Conservation (phyloP, 2,329 filamentous ascomycete genomes). For the Colletotrichum orbiculare region DNA sequence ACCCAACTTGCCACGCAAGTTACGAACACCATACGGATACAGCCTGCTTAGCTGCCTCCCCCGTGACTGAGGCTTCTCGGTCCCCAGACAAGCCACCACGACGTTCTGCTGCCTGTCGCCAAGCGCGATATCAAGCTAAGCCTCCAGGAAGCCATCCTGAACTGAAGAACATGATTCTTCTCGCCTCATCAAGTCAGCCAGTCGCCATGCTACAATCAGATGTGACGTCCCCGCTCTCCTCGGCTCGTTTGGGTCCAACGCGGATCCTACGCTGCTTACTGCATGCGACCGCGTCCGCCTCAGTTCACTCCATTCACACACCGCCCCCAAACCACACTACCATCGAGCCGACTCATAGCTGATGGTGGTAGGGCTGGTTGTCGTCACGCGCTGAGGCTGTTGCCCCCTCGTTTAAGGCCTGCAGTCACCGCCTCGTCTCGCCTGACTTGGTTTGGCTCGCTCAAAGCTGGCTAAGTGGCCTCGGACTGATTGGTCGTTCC, state of each 20-base stretch:
- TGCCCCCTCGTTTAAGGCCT: neutral
- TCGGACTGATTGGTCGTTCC: slow-evolving; percentile 1
- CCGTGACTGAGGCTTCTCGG: too few relatives aligned
- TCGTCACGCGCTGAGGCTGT: slow-evolving; percentile 6
- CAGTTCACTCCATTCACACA: too few relatives aligned
- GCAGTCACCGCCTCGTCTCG: slow-evolving; percentile 27
- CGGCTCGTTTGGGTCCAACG: slow-evolving; percentile 7
- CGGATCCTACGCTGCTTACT: slow-evolving; percentile 22
- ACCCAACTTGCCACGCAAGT: too few relatives aligned
- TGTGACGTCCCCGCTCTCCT: neutral
- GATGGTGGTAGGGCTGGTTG: slow-evolving; percentile 7
- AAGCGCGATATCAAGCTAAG: too few relatives aligned
- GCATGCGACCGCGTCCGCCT: neutral
- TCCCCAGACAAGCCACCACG: too few relatives aligned
- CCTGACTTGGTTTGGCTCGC: neutral
- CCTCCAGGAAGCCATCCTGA: too few relatives aligned
- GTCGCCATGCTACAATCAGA: neutral
- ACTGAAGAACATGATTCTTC: too few relatives aligned
- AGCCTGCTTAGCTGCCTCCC: too few relatives aligned
- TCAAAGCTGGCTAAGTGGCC: slow-evolving; percentile 1
- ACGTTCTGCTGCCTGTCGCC: too few relatives aligned
- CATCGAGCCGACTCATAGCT: neutral
- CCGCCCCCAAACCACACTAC: too few relatives aligned
- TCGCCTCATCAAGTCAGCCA: neutral
- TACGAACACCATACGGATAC: too few relatives aligned